Evolutionary conservation across 352 stramenopile species (phyloP), one percentile per base, ranked within the genome.

Genomic region (Blastocystis hominis): DNA sequence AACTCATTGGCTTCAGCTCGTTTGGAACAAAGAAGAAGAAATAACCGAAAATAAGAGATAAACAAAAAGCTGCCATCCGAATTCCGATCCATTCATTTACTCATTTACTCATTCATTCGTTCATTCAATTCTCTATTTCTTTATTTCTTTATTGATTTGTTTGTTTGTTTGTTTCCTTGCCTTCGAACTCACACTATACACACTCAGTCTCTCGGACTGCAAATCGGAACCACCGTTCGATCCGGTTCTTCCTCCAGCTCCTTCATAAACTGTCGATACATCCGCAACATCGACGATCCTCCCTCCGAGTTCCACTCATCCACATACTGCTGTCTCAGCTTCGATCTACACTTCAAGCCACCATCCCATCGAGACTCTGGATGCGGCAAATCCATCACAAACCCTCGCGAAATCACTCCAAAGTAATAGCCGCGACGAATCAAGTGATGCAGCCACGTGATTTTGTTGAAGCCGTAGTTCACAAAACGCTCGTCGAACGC

Each of bases 311-410:
- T 72, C 62, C 62, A 72, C 62, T 72, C 62, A 7, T 72, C 24
- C 62, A 72, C 62, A 40, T 72, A 72, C 62, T 72, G 20, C 38
- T 72, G 36, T 2, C 62, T 20, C 30, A 72, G 34, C 9, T 7
- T 46, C 20, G 62, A 72, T 42, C 62, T 72, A 72, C 34, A 46
- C 20, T 7, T 72, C 38, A 72, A 20, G 6, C 34, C 17, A 46
- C 20, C 10, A 20, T 20, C 40, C 13, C 17, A 66, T 7, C n/a
- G 4, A 9, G 17, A 79, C 69, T 66, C 55, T n/a, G 69, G 69
- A 66, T 79, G 69, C 6, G 69, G 69, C 64, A 79, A 63, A 15
- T 79, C 69, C 55, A 79, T 66, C n/a, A 66, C 69, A n/a, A 79
- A 79, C 3, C 50, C 69, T 20, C 55, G 6, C 6, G 47, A 66